Evolutionary conservation across 75 land plant species (phyloP).

Genomic region (Cunninghamia lanceolata): DNA sequence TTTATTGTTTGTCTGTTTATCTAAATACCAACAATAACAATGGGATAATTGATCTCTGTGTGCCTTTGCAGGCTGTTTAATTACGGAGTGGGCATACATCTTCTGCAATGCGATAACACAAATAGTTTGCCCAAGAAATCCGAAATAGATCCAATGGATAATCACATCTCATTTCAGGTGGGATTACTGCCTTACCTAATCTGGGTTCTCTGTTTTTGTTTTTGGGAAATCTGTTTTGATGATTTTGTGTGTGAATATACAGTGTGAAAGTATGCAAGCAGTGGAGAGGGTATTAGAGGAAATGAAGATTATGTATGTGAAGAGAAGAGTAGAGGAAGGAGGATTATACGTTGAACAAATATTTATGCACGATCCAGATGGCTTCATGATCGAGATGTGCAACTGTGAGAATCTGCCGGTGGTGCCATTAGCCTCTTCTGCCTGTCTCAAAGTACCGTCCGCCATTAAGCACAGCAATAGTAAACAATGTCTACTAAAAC

Average conservation of each 20-base stretch:
- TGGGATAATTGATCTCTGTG: neutral
- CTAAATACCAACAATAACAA: neutral
- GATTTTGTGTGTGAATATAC: neutral
- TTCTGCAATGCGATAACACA: slow-evolving; percentile 45
- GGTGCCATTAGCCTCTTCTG: neutral
- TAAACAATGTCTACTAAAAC: too few relatives aligned
- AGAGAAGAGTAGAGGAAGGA: slow-evolving; percentile 35
- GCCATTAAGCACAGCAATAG: too few relatives aligned
- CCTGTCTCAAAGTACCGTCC: too few relatives aligned
- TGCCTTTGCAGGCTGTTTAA: slow-evolving; percentile 47
- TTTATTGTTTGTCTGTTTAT: neutral
- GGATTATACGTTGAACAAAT: slow-evolving; percentile 36
- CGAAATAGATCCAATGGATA: slow-evolving; percentile 71
- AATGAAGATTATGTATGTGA: slow-evolving; percentile 24
- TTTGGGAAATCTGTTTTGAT: neutral
- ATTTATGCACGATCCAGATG: slow-evolving; percentile 24
- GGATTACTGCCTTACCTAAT: neutral
- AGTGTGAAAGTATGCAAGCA: slow-evolving; percentile 28
- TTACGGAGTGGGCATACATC: slow-evolving; percentile 72
- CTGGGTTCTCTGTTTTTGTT: neutral
- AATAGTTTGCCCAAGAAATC: slow-evolving; percentile 25
- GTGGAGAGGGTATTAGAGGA: slow-evolving; percentile 35
- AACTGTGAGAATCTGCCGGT: neutral
- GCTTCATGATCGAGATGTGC: neutral
- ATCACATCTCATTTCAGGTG: slow-evolving; percentile 80